Evolutionary conservation across 345 rosid species (phyloP).

Genomic region (Ricinus communis): DNA sequence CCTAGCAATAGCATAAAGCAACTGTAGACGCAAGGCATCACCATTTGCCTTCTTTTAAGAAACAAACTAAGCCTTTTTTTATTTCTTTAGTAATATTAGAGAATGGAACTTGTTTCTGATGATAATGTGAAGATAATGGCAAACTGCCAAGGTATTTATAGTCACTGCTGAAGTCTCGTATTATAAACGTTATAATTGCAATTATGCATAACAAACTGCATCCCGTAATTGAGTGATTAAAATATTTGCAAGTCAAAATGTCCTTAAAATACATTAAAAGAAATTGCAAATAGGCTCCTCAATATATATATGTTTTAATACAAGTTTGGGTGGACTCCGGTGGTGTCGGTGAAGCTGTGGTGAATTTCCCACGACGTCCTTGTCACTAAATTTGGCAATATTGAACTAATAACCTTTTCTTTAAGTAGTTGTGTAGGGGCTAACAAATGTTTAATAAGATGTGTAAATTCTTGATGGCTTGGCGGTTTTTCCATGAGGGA

Average conservation of each 20-base stretch:
- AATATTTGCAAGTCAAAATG: constrained; percentile 1
- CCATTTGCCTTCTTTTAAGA: constrained; percentile 25
- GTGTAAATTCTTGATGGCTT: too few species aligned
- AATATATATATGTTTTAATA: too few species aligned
- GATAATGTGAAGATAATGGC: constrained; percentile 12
- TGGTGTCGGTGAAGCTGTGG: neutral
- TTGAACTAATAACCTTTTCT: too few species aligned
- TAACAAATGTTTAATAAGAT: too few species aligned
- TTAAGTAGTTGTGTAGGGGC: too few species aligned
- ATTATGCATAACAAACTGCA: constrained; percentile 16
- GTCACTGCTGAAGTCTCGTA: constrained; percentile 5
- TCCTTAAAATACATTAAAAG: neutral
- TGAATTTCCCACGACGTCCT: too few species aligned
- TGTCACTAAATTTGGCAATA: too few species aligned
- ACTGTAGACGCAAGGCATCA: constrained; percentile 17
- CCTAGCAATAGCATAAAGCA: constrained; percentile 28
- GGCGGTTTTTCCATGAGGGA: too few species aligned
- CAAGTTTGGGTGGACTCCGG: neutral
- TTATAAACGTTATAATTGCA: constrained; percentile 16
- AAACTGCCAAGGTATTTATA: constrained; percentile 39
- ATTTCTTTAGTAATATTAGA: too few species aligned
- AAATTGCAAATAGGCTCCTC: neutral
- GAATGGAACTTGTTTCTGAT: too few species aligned
- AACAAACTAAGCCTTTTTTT: too few species aligned
- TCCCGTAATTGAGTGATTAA: neutral